These are phyloP conservation scores for Nasturtium officinale DNA, from an alignment of 345 rosid genomes.

Conservation along the genomic window DNA sequence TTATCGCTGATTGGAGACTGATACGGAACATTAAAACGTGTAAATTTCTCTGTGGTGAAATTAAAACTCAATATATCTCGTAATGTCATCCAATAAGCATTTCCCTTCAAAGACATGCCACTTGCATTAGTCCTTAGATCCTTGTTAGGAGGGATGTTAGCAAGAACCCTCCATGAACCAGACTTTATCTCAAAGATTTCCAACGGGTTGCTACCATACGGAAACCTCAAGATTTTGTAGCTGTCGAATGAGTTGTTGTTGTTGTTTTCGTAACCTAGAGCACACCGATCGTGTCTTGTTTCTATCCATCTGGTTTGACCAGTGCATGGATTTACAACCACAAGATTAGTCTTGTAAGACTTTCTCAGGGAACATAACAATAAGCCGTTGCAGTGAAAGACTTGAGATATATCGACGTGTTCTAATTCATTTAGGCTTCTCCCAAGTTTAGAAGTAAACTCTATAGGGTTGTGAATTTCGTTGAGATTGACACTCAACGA, in stretches of 20 bases:
- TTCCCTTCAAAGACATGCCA: neutral
- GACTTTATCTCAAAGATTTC: constrained; percentile 12
- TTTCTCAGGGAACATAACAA: neutral
- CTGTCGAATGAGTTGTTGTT: neutral
- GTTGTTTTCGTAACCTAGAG: constrained; percentile 13
- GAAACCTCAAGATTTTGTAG: constrained; percentile 7
- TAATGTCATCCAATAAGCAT: neutral
- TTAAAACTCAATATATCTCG: neutral
- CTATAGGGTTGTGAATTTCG: neutral
- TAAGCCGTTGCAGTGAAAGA: neutral
- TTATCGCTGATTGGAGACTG: too few relatives aligned
- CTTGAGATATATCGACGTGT: neutral
- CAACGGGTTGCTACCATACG: too few relatives aligned
- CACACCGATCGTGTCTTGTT: neutral
- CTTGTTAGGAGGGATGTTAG: neutral
- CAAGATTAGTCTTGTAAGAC: neutral
- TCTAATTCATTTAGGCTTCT: neutral
- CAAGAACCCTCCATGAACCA: constrained; percentile 19
- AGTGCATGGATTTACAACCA: constrained; percentile 6
- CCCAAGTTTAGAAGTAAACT: neutral
- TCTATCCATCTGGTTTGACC: neutral
- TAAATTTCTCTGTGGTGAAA: constrained; percentile 12
- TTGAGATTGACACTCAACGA: neutral
- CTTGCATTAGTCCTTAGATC: too few relatives aligned
- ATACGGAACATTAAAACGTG: neutral